Conservation (phyloP, 1,284 basidiomycete species). For the Ustilago esculenta region DNA sequence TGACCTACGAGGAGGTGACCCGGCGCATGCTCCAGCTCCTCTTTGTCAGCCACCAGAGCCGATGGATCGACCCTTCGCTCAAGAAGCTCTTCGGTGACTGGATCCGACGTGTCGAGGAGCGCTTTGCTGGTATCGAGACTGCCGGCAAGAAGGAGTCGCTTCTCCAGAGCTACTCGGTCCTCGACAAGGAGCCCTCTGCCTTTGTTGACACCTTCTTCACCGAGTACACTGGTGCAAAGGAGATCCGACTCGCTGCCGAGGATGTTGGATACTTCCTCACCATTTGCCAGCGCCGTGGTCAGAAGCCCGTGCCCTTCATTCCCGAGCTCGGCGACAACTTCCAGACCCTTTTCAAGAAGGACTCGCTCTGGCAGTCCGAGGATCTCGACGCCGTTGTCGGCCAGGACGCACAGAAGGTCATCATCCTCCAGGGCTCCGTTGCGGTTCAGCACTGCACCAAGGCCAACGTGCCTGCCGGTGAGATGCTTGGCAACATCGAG, state of each 20-base stretch:
- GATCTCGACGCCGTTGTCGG: slow-evolving; percentile 99
- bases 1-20: slow-evolving; percentile 98
- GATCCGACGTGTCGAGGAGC: slow-evolving; percentile 89
- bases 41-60: slow-evolving; percentile 88
- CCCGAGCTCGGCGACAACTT: slow-evolving; percentile 89
- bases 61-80: slow-evolving; percentile 94
- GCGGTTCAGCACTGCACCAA: slow-evolving; percentile 86
- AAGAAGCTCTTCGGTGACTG: slow-evolving; percentile 96
- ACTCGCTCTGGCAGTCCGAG: slow-evolving; percentile 96
- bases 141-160: slow-evolving; percentile 56
- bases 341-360: slow-evolving; percentile 78
- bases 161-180: slow-evolving; percentile 80
- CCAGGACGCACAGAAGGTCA: slow-evolving; percentile 90
- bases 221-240: slow-evolving; percentile 79
- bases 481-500: slow-evolving; percentile 89
- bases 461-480: slow-evolving; percentile 92
- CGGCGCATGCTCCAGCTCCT: slow-evolving; percentile 90
- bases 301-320: slow-evolving; percentile 99
- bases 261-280: slow-evolving; percentile 95
- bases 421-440: slow-evolving; percentile 95
- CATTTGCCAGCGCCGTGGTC: slow-evolving; percentile 90
- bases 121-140: slow-evolving; percentile 70
- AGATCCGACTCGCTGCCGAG: slow-evolving; percentile 91
- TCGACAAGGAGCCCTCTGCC: slow-evolving; percentile 79
- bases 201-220: slow-evolving; percentile 87